phyloP scores from a whole-genome alignment of 441 rosid species.

The Francoa sonchifolia region DNA sequence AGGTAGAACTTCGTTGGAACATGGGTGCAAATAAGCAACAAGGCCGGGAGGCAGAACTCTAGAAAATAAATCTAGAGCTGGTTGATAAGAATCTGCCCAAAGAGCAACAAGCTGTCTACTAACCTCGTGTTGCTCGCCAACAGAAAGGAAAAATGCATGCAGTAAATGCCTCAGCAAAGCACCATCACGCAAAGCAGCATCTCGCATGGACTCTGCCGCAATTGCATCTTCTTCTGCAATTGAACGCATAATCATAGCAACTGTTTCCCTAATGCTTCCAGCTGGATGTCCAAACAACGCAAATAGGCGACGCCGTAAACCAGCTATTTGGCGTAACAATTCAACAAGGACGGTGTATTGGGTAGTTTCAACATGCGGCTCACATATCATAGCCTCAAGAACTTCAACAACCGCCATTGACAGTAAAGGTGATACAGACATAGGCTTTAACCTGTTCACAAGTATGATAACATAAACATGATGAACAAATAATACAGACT shows the following conservation, averaged over 20 bases:
- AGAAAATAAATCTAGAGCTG: conserved; percentile 78
- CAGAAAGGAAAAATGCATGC: conserved; percentile 82
- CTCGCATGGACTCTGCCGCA: conserved; percentile 99
- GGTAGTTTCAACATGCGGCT: conserved; percentile 98
- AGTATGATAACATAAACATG: conserved; percentile 65
- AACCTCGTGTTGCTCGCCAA: conserved; percentile 91
- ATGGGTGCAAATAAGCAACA: conserved; percentile 97
- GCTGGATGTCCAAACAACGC: conserved; percentile 99
- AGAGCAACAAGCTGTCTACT: conserved; percentile 99
- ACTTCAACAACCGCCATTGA: conserved; percentile 99
- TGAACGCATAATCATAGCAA: conserved; percentile 97
- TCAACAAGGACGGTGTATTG: conserved; percentile 96
- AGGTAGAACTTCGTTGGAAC: conserved; percentile 45
- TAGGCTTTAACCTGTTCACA: conserved; percentile 87
- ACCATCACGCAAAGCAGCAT: conserved; percentile 98
- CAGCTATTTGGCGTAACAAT: conserved; percentile 93
- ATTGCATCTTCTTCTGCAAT: conserved; percentile 99
- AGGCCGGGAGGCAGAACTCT: conserved; percentile 98
- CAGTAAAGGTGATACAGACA: conserved; percentile 87
- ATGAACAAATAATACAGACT: conserved; percentile 85
- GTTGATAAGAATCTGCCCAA: conserved; percentile 99
- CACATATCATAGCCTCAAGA: conserved; percentile 98
- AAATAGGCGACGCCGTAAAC: conserved; percentile 87
- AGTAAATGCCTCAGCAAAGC: conserved; percentile 94
- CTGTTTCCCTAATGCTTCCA: conserved; percentile 94